Evolutionary conservation across 371 early-diverging fungal species (phyloP).

Genomic region (Cokeromyces recurvatus): DNA sequence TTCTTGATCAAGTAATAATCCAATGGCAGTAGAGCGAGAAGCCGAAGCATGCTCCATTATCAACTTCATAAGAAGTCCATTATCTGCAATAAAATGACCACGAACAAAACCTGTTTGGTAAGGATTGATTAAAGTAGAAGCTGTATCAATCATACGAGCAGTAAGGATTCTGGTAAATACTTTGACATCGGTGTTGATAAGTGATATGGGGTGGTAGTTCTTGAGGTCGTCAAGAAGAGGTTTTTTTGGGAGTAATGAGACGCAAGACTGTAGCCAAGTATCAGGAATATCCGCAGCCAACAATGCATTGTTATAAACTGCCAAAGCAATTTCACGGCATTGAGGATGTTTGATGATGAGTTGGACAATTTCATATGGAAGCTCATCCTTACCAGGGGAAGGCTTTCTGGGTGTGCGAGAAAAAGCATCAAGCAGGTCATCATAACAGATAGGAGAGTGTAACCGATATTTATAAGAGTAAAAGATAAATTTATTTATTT

Average conservation of each 20-base stretch:
- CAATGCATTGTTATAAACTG: conserved; percentile 6
- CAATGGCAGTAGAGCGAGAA: not conserved
- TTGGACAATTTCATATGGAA: conserved; percentile 21
- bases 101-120: conserved; percentile 14
- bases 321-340: not conserved
- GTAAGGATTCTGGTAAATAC: conserved; percentile 19
- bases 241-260: conserved; percentile 20
- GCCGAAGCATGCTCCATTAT: not conserved
- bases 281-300: conserved; percentile 4
- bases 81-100: conserved; percentile 8
- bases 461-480: too few species aligned
- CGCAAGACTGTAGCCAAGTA: conserved; percentile 11
- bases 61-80: conserved; percentile 2
- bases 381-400: conserved; percentile 22
- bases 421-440: too few species aligned
- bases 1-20: conserved; percentile 6
- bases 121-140: not conserved
- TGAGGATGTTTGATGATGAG: not conserved
- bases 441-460: too few species aligned
- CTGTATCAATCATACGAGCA: not conserved
- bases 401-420: not conserved
- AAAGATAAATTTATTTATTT: too few species aligned
- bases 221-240: conserved; percentile 7
- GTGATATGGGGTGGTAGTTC: conserved; percentile 24
- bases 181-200: conserved; percentile 27